Conservation (phyloP, 2,329 filamentous ascomycete genomes). For the Neospermospora avenae region DNA sequence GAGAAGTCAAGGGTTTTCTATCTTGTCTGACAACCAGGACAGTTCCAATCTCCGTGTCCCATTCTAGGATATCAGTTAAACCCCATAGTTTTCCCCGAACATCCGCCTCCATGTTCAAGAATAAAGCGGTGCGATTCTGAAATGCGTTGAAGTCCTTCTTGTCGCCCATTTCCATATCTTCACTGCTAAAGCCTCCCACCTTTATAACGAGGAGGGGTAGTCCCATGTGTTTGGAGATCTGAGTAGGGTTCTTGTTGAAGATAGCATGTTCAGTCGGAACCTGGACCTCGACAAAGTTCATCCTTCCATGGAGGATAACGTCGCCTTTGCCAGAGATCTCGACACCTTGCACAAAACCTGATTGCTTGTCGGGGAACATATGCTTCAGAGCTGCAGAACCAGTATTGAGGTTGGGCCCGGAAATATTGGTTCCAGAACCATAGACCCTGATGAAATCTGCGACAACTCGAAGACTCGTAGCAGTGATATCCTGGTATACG, state of each 20-base stretch:
- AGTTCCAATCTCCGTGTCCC: conserved; percentile 1
- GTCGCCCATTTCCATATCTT: neutral
- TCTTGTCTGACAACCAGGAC: conserved; percentile 10
- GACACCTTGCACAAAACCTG: neutral
- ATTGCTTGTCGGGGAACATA: no score
- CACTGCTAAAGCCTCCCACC: neutral
- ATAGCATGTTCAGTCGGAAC: neutral
- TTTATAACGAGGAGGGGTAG: conserved; percentile 6
- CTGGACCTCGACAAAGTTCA: neutral
- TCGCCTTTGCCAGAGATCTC: neutral
- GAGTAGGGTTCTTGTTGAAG: neutral
- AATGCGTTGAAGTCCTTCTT: neutral
- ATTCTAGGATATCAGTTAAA: neutral
- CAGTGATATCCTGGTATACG: neutral
- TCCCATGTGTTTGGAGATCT: conserved; percentile 2
- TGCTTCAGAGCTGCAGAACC: neutral
- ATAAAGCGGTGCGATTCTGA: neutral
- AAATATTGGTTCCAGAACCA: neutral
- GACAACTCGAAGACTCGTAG: neutral
- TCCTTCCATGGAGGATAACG: neutral
- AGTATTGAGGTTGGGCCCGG: neutral
- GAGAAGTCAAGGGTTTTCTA: neutral
- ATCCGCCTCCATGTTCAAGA: neutral
- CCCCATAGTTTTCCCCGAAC: neutral
- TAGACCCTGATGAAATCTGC: neutral